A percentile compares a stretch with the other conserved stretches of the same genome.
phyloP scores from a whole-genome alignment of 2,329 filamentous ascomycete species.

The Aspergillus sp. region DNA sequence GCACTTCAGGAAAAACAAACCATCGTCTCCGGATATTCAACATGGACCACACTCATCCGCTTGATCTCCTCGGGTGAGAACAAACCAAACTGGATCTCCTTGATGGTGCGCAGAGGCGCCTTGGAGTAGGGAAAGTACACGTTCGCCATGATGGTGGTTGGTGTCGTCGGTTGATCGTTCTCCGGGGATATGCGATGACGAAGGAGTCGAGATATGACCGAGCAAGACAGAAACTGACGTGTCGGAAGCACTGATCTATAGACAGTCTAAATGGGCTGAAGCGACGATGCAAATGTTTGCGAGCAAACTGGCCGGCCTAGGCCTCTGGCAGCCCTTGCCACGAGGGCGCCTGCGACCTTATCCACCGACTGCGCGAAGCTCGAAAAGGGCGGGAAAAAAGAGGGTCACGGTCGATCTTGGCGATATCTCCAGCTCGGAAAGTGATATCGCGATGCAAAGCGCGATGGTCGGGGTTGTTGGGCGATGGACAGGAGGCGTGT shows the following conservation, averaged over 20 bases:
- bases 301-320: constrained; percentile 45
- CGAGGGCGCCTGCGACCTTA: constrained; percentile 48
- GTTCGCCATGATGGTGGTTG: constrained; percentile 75
- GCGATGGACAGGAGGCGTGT: constrained; percentile 33
- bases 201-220: constrained; percentile 14
- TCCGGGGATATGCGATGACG: neutral
- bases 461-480: constrained; percentile 43
- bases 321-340: constrained; percentile 52
- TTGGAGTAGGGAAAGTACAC: constrained; percentile 87
- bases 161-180: constrained; percentile 12
- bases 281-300: constrained; percentile 37
- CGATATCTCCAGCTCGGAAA: constrained; percentile 28
- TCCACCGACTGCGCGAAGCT: constrained; percentile 41
- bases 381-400: constrained; percentile 32
- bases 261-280: constrained; percentile 16
- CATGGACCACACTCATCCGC: constrained; percentile 94
- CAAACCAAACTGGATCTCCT: constrained; percentile 99
- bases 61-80: constrained; percentile 99
- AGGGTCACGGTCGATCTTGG: constrained; percentile 27
- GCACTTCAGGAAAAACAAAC: constrained; percentile 39
- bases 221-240: constrained; percentile 13
- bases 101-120: constrained; percentile 93
- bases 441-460: constrained; percentile 45
- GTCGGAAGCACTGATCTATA: constrained; percentile 10
- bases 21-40: constrained; percentile 99